These are phyloP conservation scores for Metarhizium brunneum DNA, from an alignment of 2,329 filamentous ascomycete genomes.

Conservation along the genomic window DNA sequence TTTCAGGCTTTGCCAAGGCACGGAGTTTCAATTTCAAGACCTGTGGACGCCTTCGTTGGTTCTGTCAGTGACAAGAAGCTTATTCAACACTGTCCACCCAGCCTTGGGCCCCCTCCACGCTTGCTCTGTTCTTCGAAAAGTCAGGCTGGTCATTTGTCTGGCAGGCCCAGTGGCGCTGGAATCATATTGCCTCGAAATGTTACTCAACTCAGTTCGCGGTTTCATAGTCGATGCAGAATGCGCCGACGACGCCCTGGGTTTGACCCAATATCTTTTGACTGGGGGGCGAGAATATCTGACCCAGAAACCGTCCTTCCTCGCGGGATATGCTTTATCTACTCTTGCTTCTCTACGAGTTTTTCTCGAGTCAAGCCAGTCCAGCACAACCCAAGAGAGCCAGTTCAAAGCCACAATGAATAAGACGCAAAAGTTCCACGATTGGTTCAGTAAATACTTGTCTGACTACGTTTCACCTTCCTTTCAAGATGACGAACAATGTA, in stretches of 20 bases:
- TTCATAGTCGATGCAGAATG: conserved; percentile 80
- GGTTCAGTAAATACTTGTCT: conserved; percentile 64
- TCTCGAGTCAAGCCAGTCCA: conserved; percentile 63
- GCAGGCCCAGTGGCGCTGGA: conserved; percentile 63
- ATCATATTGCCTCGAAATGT: conserved; percentile 83
- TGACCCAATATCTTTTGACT: conserved; percentile 74
- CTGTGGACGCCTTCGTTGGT: conserved; percentile 73
- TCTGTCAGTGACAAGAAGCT: conserved; percentile 62
- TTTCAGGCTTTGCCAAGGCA: conserved; percentile 65
- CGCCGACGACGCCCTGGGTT: conserved; percentile 79
- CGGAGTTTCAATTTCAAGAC: conserved; percentile 50
- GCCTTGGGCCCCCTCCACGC: conserved; percentile 81
- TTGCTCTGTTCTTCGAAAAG: conserved; percentile 76
- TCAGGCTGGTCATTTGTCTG: conserved; percentile 71
- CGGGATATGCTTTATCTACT: conserved; percentile 70
- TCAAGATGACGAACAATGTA: conserved; percentile 35
- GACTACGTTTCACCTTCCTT: conserved; percentile 49
- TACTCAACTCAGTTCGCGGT: conserved; percentile 68
- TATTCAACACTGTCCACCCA: conserved; percentile 73
- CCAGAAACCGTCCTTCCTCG: conserved; percentile 63
- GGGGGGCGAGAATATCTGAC: conserved; percentile 57
- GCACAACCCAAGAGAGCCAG: conserved; percentile 77
- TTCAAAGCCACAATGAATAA: conserved; percentile 68
- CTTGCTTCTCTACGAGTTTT: conserved; percentile 72
- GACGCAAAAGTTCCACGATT: conserved; percentile 65